phyloP scores from a whole-genome alignment of 2,329 filamentous ascomycete genomes.

The Corynespora cassiicola region DNA sequence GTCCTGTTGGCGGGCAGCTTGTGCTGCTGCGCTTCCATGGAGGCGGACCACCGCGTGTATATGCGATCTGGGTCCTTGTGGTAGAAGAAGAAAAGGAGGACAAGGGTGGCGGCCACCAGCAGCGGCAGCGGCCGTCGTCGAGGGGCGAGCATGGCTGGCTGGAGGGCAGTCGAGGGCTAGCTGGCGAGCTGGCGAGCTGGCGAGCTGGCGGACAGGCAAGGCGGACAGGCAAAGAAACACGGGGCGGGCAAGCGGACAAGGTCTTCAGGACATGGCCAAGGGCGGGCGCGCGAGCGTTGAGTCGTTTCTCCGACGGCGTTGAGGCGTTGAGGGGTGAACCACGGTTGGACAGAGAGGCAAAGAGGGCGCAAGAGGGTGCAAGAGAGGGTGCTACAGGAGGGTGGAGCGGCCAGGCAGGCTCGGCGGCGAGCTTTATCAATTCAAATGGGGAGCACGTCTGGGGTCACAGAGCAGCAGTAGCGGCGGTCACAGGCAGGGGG shows the following conservation, averaged over 20 bases:
- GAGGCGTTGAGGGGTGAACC: too few species aligned
- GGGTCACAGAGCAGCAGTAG: slow-evolving; percentile 10
- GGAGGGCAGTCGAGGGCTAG: too few species aligned
- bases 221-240: slow-evolving; percentile 12
- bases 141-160: slow-evolving; percentile 38
- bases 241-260: slow-evolving; percentile 16
- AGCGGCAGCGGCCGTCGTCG: slow-evolving; percentile 39
- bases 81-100: slow-evolving; percentile 35
- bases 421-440: slow-evolving; percentile 1
- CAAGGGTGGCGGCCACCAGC: slow-evolving; percentile 30
- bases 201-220: slow-evolving; percentile 1
- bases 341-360: too few species aligned
- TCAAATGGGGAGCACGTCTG: neutral
- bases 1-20: slow-evolving; percentile 42
- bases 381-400: neutral
- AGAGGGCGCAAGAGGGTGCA: neutral
- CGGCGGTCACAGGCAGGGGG: slow-evolving; percentile 19
- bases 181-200: too few species aligned
- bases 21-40: slow-evolving; percentile 27
- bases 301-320: too few species aligned
- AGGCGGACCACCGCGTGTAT: slow-evolving; percentile 36
- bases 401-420: too few species aligned
- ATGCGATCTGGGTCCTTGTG: slow-evolving; percentile 34
- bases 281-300: too few species aligned
- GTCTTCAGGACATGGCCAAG: slow-evolving; percentile 27